Percentiles rank a stretch among this genome's conserved stretches.
Evolutionary conservation across 805 yeast species (phyloP).

Genomic region (Candida nanaspora): DNA sequence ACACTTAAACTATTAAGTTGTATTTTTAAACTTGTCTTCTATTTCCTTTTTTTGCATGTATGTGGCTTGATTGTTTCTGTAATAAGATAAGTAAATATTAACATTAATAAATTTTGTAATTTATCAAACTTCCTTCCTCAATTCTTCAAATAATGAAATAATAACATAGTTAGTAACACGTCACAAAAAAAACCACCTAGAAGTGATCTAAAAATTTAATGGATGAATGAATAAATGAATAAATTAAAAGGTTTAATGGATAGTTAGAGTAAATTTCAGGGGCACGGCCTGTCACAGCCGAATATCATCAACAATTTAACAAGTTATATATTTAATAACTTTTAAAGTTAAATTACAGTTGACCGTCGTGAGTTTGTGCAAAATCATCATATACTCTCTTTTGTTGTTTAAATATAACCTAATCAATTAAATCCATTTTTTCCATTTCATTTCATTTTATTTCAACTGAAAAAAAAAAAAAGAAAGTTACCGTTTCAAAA

Average conservation of each 20-base stretch:
- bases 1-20: no score
- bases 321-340: conserved; percentile 15
- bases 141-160: no score
- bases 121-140: not conserved
- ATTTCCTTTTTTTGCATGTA: no score
- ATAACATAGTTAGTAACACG: no score
- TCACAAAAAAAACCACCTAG: no score
- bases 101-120: no score
- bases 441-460: no score
- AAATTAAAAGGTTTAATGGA: no score
- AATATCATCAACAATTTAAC: conserved; percentile 52
- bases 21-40: no score
- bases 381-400: conserved; percentile 31
- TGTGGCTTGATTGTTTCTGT: not conserved
- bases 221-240: no score
- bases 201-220: no score
- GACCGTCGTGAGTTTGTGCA: conserved; percentile 38
- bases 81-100: not conserved
- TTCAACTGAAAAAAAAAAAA: not conserved
- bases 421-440: no score
- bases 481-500: conserved; percentile 7
- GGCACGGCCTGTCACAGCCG: conserved; percentile 88
- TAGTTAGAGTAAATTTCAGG: not conserved
- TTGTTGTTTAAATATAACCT: not conserved
- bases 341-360: conserved; percentile 23